These are phyloP conservation scores for Debaryomyces hansenii DNA, from an alignment of 805 yeast species.

Conservation along the genomic window DNA sequence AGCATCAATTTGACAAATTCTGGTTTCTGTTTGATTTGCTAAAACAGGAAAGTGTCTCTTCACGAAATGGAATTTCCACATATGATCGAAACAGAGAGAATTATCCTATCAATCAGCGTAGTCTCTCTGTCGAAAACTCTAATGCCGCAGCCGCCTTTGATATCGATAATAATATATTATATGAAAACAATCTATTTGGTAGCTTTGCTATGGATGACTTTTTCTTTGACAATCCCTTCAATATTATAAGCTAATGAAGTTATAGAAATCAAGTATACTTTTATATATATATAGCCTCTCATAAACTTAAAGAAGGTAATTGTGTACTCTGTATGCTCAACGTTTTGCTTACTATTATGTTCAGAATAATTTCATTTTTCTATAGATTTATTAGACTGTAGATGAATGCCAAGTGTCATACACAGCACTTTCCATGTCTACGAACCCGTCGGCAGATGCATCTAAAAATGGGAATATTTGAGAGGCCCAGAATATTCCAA, in stretches of 20 bases:
- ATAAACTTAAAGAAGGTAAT: no score
- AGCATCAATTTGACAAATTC: constrained; percentile 3
- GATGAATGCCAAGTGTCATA: constrained; percentile 12
- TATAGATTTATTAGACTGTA: no score
- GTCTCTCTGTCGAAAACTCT: neutral
- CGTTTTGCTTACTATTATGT: no score
- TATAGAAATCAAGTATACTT: no score
- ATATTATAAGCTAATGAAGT: no score
- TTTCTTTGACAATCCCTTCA: neutral
- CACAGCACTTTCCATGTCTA: constrained; percentile 12
- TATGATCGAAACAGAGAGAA: neutral
- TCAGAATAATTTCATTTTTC: no score
- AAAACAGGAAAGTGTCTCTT: neutral
- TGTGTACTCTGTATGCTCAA: no score
- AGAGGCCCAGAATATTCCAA: constrained; percentile 40
- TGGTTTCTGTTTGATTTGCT: constrained; percentile 1
- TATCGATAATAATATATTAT: neutral
- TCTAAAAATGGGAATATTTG: constrained; percentile 37
- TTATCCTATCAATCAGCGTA: no score
- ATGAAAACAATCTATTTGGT: neutral
- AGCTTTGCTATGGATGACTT: neutral
- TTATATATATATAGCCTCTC: no score
- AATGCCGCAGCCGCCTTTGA: neutral
- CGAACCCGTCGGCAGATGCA: constrained; percentile 1
- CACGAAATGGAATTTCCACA: neutral